Base-by-base conservation (phyloP, 2,329 filamentous ascomycete genomes). In the Penicillium sp. region DNA sequence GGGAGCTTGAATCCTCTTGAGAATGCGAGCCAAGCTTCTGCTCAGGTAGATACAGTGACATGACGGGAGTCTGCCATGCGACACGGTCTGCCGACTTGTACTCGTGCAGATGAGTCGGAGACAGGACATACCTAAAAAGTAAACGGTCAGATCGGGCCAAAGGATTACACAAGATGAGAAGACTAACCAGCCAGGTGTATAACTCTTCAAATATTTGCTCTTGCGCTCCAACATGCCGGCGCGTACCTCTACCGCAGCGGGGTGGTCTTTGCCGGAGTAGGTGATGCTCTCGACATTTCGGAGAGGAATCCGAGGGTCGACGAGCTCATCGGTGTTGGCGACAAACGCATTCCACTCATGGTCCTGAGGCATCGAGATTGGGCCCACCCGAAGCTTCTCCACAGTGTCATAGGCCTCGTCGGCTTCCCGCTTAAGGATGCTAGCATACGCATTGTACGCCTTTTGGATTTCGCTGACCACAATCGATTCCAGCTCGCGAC, bases 151-250 rank as follows among this genome's bases (percentile, higher is more conserved):
- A 20, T 7, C 15, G 16, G 17, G 15, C 3, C 17, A 27, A n/a
- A n/a, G n/a, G n/a, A n/a, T n/a, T n/a, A 3, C 13, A 15, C 4
- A 11, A 17, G 26, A 23, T 19, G 33, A 19, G 18, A 40, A 27
- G 10, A 72, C 83, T 69, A 73, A 91, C 90, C 91, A 97, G 60
- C 91, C 91, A 17, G 89, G 86, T 6, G 90, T 93, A 65, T 96
- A 96, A 64, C 90, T 96, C 74, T 96, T 97, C 47, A 98, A 73
- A 60, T 97, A 98, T 63, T 97, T 98, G 78, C 89, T 95, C 81
- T 97, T 97, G 53, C 93, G 84, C 72, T 98, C 93, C 23, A 98
- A 74, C 68, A 96, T 82, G 2, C 93, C 93, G 14, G 88, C 87
- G 45, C 90, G 79, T 37, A 98, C 86, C 65, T 97, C 91, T 46